Base-by-base conservation (phyloP, 1,284 basidiomycete species). In the Melanopsichium pennsylvanicum region DNA sequence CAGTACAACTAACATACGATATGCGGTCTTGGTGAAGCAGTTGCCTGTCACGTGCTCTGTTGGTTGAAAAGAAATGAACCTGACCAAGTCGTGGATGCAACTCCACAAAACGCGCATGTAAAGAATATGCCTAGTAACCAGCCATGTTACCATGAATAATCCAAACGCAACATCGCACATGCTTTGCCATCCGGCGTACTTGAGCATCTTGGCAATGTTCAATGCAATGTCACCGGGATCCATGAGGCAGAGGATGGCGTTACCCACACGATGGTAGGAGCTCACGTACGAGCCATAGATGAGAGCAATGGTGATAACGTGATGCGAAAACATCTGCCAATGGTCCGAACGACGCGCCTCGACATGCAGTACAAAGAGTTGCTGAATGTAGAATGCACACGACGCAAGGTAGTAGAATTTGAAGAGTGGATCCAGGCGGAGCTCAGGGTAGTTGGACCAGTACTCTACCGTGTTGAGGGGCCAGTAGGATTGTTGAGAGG, bases 271-370 rank as follows among this genome's bases (percentile, higher is more conserved):
- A 9, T 92, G 94, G 78, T 89, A 90, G 82, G 94, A 90, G 81
- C 86, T 88, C 49, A 85, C 85, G 83, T 96, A 98, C 78, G 90
- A 93, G 25, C 84, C 80, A 27, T 85, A 81, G 83, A 97, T 88
- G 66, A 98, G 87, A 33, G 85, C 81, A 55, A 94, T 87, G 16
- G 93, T 95, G 75, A 97, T 89, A 74, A 96, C 81, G 82, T 98
- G 95, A 83, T 98, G 95, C 25, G 88, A 84, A 85, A 97, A 90
- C 95, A 97, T 98, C 83, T 97, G 93, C 81, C 85, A 85, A 81
- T 96, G 92, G 82, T 98, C 95, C 79, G 92, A 93, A 52, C 95
- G 86, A 48, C 88, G 86, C 40, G 89, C 93, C 82, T 98, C 95
- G n/a, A 92, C 89, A 81, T 97, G 81, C 81, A 98, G 86, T 50